Evolutionary conservation across 768 basidiomycete species (phyloP), one percentile per base, ranked within the genome.

Genomic region (Panus rudis): DNA sequence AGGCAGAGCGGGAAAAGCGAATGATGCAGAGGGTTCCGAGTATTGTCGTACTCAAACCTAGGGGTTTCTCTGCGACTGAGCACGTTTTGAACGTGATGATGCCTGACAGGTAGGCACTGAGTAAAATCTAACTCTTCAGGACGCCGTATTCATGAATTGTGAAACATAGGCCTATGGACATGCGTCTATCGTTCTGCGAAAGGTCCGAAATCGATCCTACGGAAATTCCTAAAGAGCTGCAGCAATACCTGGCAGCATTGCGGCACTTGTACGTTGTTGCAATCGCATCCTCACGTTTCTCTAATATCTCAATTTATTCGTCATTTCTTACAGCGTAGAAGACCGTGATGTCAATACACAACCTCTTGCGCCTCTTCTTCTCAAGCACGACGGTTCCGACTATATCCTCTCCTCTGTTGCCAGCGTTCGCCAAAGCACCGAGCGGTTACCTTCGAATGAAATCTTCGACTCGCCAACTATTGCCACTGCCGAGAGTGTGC

Each of bases 81-180:
- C 59, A 52, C 27, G 58, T 50, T 6, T 22, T 79, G 25, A 69
- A 79, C 54, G 34, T 81, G 16, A 64, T 79, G 68, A 60, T 81
- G 51, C 79, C 79, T 30, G 72, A 79, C 52, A 69, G 78, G 80
- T 78, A 39, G 45, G 61, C n/a, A 13, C 5, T 3, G 6, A 13
- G 10, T 28, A 7, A 12, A 24, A 4, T 31, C 5, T 19, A 13
- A 28, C 16, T 37, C 42, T 12, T 21, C 17, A 38, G 3, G 5
- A 14, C 14, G 16, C 6, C 6, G n/a, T 22, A 17, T 13, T n/a
- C 26, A 28, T 21, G 5, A 41, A 23, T 42, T 37, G 24, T 25
- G 20, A n/a, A n/a, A n/a, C n/a, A 41, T 46, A 81, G 79, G 19
- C 70, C 76, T 11, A 68, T 79, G 66, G 81, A 84, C 53, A 52